Conservation (phyloP, 2,329 filamentous ascomycete genomes). For the Sporothrix globosa region DNA sequence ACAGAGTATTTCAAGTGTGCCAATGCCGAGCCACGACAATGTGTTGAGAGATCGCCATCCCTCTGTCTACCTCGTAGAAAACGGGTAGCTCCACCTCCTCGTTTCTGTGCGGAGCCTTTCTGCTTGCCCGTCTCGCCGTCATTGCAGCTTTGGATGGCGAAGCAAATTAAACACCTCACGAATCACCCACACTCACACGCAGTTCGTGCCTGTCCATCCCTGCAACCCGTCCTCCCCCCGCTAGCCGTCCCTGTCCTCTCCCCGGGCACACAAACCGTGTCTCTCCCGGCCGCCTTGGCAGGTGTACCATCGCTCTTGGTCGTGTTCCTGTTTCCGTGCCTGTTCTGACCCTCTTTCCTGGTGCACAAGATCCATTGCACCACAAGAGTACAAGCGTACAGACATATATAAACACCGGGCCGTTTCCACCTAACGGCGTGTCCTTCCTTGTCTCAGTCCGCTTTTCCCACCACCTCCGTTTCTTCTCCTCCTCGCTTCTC, state of each 20-base stretch:
- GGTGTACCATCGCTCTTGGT: neutral
- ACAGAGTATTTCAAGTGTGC: neutral
- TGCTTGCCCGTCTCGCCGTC: neutral
- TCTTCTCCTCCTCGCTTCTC: neutral
- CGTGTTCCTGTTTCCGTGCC: neutral
- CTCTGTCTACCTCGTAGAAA: neutral
- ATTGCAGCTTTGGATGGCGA: conserved; percentile 1
- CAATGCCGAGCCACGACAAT: neutral
- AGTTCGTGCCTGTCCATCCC: neutral
- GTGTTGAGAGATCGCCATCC: neutral
- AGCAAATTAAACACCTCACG: conserved; percentile 12
- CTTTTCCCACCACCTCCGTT: neutral
- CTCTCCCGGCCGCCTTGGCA: conserved; percentile 7
- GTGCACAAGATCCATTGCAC: neutral
- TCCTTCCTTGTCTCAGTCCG: conserved; percentile 4
- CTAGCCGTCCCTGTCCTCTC: neutral
- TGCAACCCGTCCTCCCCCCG: neutral
- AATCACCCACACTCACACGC: neutral
- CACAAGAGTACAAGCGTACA: neutral
- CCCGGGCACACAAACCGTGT: conserved; percentile 1
- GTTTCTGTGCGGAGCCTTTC: neutral
- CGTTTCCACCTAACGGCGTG: conserved; percentile 4
- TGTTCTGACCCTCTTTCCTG: neutral
- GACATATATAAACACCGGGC: conserved; percentile 11
- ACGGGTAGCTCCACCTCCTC: neutral